Conservation (phyloP, 2,329 filamentous ascomycete species). For the Huntiella omanensis region DNA sequence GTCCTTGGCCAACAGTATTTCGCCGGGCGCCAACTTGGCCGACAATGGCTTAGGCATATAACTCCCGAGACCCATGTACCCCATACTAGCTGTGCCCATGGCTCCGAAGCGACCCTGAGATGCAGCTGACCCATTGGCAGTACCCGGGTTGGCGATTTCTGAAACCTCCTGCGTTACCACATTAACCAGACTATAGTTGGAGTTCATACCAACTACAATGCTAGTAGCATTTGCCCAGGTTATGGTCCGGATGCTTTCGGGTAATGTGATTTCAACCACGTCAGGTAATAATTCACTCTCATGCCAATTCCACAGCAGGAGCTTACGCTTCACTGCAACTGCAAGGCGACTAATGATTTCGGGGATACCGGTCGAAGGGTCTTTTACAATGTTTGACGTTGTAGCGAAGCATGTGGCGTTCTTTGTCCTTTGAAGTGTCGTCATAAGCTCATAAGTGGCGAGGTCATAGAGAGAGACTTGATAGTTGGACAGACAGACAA, state of each 20-base stretch:
- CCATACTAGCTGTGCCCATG: conserved; percentile 73
- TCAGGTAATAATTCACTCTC: conserved; percentile 72
- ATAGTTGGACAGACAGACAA: conserved; percentile 80
- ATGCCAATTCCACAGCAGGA: conserved; percentile 89
- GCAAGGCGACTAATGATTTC: conserved; percentile 83
- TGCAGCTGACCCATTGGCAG: conserved; percentile 43
- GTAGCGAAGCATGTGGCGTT: conserved; percentile 82
- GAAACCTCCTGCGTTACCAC: conserved; percentile 53
- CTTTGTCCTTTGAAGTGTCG: conserved; percentile 63
- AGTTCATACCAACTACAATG: conserved; percentile 76
- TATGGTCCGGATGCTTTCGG: conserved; percentile 70
- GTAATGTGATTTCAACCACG: conserved; percentile 55
- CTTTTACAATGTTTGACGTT: conserved; percentile 88
- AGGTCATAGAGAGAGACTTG: conserved; percentile 81
- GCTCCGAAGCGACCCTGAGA: conserved; percentile 62
- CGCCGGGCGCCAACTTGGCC: conserved; percentile 59
- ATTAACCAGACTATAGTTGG: conserved; percentile 79
- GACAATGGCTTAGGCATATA: conserved; percentile 84
- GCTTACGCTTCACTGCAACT: conserved; percentile 77
- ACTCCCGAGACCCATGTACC: conserved; percentile 85
- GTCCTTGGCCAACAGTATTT: conserved; percentile 90
- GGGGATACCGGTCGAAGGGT: conserved; percentile 67
- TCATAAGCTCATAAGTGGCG: conserved; percentile 63
- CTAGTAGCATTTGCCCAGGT: conserved; percentile 82
- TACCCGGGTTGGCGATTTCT: conserved; percentile 63